Conservation (phyloP, 148 eudicot species). For the Polygonum aviculare region DNA sequence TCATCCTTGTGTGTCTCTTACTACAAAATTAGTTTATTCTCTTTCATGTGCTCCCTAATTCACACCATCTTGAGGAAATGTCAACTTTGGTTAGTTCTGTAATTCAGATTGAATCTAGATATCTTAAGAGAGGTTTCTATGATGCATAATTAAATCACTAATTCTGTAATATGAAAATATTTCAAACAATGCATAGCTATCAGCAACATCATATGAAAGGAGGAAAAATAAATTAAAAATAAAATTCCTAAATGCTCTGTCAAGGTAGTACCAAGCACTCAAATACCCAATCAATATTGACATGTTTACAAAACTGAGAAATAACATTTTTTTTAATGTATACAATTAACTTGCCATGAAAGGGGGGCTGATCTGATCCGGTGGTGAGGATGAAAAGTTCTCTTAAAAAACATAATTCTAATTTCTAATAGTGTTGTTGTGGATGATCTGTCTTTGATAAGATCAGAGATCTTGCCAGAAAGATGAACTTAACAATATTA, state of each 20-base stretch:
- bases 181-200: too few species aligned
- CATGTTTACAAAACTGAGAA: not conserved
- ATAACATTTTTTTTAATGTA: not conserved
- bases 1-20: not conserved
- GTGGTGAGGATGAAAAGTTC: not conserved
- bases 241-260: too few species aligned
- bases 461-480: conserved; percentile 1
- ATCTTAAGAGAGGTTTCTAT: too few species aligned
- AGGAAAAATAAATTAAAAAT: too few species aligned
- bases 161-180: too few species aligned
- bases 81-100: not conserved
- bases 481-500: not conserved
- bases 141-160: too few species aligned
- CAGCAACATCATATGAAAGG: too few species aligned
- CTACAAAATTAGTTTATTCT: not conserved
- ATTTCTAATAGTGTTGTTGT: not conserved
- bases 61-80: not conserved
- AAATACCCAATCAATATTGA: not conserved
- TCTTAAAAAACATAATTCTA: not conserved
- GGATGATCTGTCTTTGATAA: conserved; percentile 6
- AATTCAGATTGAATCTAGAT: too few species aligned
- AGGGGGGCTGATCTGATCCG: not conserved
- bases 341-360: not conserved
- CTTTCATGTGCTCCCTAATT: not conserved
- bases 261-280: not conserved